Base-by-base conservation (phyloP, 495 filamentous ascomycete species). In the Lindgomyces ingoldianus region DNA sequence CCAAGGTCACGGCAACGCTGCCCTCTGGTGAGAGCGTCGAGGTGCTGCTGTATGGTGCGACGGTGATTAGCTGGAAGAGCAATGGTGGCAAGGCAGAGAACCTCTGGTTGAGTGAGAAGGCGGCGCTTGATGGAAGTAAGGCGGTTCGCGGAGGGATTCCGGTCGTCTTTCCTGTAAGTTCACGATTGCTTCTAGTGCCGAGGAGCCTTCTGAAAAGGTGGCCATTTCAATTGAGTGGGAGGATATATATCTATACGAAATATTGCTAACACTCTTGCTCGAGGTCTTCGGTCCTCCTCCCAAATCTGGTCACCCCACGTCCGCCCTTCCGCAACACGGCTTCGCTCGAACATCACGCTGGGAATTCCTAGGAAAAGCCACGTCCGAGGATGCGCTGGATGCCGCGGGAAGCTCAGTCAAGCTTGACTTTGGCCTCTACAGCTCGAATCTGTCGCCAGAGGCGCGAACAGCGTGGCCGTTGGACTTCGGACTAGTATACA, bases 261-360 rank as follows among this genome's bases (percentile, higher is more conserved):
- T n/a, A 57, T 18, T 6, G 30, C 51, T 48, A 47, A 45, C 44
- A 4, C 12, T 14, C 11, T 26, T 39, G 14, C 22, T 25, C 24
- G 64, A 97, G 92, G 89, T 95, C 72, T 98, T 98, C 75, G 94
- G 94, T 33, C 90, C 89, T 44, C 83, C 91, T 10, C 86, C 88
- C 33, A 74, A 85, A 64, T 45, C 46, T 21, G 83, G 91, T 73
- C 84, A 89, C 49, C 81, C 86, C 6, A 92, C 90, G 27, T 82
- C 82, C 29, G 72, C 80, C 25, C 87, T 99, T 16, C 88, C 93
- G 12, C 93, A 97, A 76, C 95, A 99, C 78, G 95, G 95, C 67
- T 96, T 99, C 76, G 95, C 95, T 24, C 91, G 95, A 55, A 93
- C 84, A 65, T 89, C 88, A 48, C 81, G 77, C 48, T 90, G 86